These are phyloP conservation scores for Physcomitrellopsis africana DNA, from an alignment of 225 moss, liverwort and hornwort genomes.

Conservation along the genomic window DNA sequence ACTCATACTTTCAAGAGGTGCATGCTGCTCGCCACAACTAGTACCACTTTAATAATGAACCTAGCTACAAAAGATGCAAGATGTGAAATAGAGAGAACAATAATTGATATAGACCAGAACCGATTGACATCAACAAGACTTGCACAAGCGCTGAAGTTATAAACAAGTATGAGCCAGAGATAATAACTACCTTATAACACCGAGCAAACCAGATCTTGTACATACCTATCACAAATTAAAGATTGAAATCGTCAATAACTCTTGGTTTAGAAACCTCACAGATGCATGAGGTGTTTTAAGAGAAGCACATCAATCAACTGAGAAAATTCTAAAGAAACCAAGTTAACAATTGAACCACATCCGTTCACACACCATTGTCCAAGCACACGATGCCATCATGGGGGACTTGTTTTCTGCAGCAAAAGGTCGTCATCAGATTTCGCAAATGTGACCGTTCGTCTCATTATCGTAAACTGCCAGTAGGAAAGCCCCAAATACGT, in stretches of 20 bases:
- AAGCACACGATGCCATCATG: slow-evolving; percentile 88
- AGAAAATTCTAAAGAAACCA: neutral
- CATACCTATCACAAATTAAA: slow-evolving; percentile 62
- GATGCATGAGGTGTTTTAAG: neutral
- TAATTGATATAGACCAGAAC: neutral
- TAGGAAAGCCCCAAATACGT: neutral
- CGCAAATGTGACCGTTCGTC: neutral
- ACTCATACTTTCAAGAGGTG: neutral
- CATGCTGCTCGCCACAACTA: slow-evolving; percentile 2
- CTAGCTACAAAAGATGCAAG: neutral
- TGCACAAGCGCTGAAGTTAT: neutral
- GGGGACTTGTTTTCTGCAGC: slow-evolving; percentile 80
- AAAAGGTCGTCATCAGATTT: slow-evolving; percentile 7
- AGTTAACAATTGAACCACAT: neutral
- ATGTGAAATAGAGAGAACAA: neutral
- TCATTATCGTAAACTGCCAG: neutral
- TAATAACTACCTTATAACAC: slow-evolving; percentile 74
- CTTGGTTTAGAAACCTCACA: neutral
- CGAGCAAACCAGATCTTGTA: slow-evolving; percentile 99
- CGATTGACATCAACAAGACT: slow-evolving; percentile 14
- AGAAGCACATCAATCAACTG: neutral
- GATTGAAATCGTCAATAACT: neutral
- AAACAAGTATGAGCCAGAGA: neutral
- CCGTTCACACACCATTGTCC: slow-evolving; percentile 75
- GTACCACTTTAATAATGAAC: neutral